Percentiles rank a stretch among this genome's conserved stretches.
Evolutionary conservation across 1,284 basidiomycete species (phyloP).

Genomic region (Boletus hoseneyae): DNA sequence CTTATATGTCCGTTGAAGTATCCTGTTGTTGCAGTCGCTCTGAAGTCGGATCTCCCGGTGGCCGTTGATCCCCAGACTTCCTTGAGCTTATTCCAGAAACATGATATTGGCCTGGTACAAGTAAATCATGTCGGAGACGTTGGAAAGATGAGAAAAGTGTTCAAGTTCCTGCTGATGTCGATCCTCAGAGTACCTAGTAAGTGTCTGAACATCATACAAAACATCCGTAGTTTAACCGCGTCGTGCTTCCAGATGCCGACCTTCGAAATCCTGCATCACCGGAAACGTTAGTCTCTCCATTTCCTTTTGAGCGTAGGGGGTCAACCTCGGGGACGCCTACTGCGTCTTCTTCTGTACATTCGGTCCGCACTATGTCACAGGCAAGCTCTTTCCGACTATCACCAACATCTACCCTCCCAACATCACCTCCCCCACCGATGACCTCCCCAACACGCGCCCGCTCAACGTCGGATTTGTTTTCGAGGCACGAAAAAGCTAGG

Average conservation of each 20-base stretch:
- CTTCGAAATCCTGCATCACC: constrained; percentile 72
- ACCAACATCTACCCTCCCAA: constrained; percentile 31
- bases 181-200: constrained; percentile 54
- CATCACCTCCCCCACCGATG: constrained; percentile 34
- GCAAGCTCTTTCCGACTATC: constrained; percentile 29
- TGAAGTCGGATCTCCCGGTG: constrained; percentile 65
- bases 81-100: constrained; percentile 43
- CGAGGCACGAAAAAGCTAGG: constrained; percentile 44
- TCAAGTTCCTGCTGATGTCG: constrained; percentile 62
- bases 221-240: constrained; percentile 6
- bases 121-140: constrained; percentile 48
- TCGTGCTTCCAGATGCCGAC: constrained; percentile 32
- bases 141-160: constrained; percentile 63
- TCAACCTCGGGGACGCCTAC: constrained; percentile 47
- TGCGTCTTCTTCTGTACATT: constrained; percentile 38
- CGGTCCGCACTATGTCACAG: constrained; percentile 32
- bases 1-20: constrained; percentile 52
- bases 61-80: constrained; percentile 56
- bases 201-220: constrained; percentile 18
- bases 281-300: constrained; percentile 47
- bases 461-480: constrained; percentile 55
- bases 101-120: constrained; percentile 69
- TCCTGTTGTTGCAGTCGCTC: constrained; percentile 66
- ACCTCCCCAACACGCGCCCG: constrained; percentile 50
- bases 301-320: constrained; percentile 48